Evolutionary conservation across 345 rosid species (phyloP).

Genomic region (Rhodamnia argentea): DNA sequence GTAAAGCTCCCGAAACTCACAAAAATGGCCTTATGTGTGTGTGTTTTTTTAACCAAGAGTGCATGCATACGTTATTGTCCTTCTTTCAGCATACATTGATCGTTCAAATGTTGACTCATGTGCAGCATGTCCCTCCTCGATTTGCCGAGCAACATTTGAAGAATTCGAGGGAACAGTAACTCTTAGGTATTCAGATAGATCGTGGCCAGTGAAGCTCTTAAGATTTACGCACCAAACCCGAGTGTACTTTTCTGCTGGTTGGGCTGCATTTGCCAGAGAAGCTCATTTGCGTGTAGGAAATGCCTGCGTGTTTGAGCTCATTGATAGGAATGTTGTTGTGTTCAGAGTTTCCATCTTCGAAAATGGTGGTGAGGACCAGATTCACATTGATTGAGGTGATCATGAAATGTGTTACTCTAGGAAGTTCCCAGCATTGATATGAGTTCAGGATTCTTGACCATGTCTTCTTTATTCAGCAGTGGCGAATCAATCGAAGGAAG

Average conservation of each 20-base stretch:
- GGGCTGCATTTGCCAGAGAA: not conserved
- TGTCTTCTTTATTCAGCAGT: not conserved
- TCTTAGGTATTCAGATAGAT: not conserved
- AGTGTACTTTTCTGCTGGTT: not conserved
- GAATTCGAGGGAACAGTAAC: not conserved
- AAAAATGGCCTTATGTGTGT: not conserved
- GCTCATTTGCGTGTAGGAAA: not conserved
- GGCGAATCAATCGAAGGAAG: not conserved
- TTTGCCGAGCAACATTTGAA: not conserved
- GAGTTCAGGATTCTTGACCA: not conserved
- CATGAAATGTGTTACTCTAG: not conserved
- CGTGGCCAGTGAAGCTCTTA: not conserved
- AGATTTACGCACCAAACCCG: not conserved
- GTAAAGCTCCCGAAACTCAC: too few relatives aligned
- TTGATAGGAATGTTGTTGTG: not conserved
- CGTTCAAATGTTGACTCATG: not conserved
- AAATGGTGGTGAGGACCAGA: not conserved
- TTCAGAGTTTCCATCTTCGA: not conserved
- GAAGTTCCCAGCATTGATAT: not conserved
- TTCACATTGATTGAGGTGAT: not conserved
- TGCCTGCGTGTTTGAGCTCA: not conserved
- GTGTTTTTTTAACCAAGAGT: not conserved
- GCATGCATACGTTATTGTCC: not conserved
- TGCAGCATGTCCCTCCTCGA: not conserved
- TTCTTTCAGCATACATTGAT: not conserved